Evolutionary conservation across 73 alveolate species (phyloP), one percentile per base, ranked within the genome.

Genomic region (Blepharisma japonicum): DNA sequence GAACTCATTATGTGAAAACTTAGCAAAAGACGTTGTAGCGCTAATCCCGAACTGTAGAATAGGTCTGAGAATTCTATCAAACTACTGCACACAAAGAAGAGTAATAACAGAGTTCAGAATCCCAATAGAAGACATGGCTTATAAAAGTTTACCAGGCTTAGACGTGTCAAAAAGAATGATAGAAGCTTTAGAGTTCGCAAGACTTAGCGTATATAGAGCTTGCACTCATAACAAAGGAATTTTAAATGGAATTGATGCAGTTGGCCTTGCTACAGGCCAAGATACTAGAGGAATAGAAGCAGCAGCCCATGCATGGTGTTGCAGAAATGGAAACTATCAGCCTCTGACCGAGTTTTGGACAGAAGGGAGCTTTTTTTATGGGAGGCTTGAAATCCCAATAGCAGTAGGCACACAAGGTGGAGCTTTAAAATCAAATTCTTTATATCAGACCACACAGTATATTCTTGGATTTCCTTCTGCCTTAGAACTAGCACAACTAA

Each of bases 201-300:
- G 77, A 56, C 82, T 82, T 27, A 98, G 94, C 78, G 91, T 88
- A 20, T 87, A 86, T 71, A 84, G 99, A 72, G 99, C 99, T 6
- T 84, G 98, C 18, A 96, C 99, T 20, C 99, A 96, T 70, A 96
- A 96, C 77, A 96, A 96, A 83, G 99, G 99, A 54, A 96, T 96
- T 46, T 89, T 96, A 92, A 96, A 96, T 84, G 99, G 99, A n/a
- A 93, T 96, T 20, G 98, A 95, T 83, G 99, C 99, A 1, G 99
- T 91, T 7, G 97, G 98, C 9, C 76, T 94, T 11, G 99, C 99
- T 53, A 72, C 97, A 2, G 99, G 99, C 18, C 93, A 96, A 84
- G 99, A 96, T 84, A 90, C 95, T 87, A 87, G 99, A 42, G 99
- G 99, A 18, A 94, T 96, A 46, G 98, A 95, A 77, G 91, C 95